A percentile compares a stretch with the other conserved stretches of the same genome.
These are phyloP conservation scores for Cercophora sp. DNA, from an alignment of 495 filamentous ascomycete genomes.

Conservation along the genomic window DNA sequence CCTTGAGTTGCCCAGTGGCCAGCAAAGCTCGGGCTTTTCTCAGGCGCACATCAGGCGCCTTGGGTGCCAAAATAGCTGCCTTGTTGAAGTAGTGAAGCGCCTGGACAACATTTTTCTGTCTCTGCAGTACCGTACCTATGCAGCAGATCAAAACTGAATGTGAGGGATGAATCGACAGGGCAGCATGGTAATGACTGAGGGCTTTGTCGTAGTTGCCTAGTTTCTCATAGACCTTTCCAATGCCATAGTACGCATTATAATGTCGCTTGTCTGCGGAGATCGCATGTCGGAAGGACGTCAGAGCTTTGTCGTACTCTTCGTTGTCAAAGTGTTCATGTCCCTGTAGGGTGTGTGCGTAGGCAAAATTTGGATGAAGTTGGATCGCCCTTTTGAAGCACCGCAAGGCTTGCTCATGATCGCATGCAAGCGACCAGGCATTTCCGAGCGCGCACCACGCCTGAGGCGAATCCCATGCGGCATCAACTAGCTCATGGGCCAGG, in stretches of 20 bases:
- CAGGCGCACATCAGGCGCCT: slow-evolving; percentile 75
- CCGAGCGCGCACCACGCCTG: slow-evolving; percentile 94
- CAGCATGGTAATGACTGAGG: slow-evolving; percentile 83
- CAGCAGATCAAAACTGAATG: slow-evolving; percentile 88
- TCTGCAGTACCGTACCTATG: slow-evolving; percentile 84
- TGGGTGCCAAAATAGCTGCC: slow-evolving; percentile 76
- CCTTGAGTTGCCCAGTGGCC: slow-evolving; percentile 63
- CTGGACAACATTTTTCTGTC: slow-evolving; percentile 70
- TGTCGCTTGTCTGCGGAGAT: slow-evolving; percentile 82
- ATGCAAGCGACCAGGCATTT: slow-evolving; percentile 91
- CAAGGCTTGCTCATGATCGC: slow-evolving; percentile 91
- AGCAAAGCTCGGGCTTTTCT: slow-evolving; percentile 88
- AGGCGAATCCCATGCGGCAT: slow-evolving; percentile 79
- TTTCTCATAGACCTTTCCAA: slow-evolving; percentile 89
- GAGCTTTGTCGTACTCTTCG: slow-evolving; percentile 93
- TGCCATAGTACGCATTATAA: slow-evolving; percentile 96
- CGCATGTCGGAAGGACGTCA: slow-evolving; percentile 75
- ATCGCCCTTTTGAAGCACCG: slow-evolving; percentile 94
- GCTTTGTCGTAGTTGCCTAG: slow-evolving; percentile 89
- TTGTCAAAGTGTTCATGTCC: slow-evolving; percentile 96
- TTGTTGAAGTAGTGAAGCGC: slow-evolving; percentile 76
- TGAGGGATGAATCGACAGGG: slow-evolving; percentile 80
- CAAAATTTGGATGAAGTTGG: slow-evolving; percentile 82
- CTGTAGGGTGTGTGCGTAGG: slow-evolving; percentile 92
- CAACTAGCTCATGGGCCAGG: slow-evolving; percentile 83